These are phyloP conservation scores for Ambrosia hybrid DNA, from an alignment of 140 eudicot genomes.

Conservation along the genomic window DNA sequence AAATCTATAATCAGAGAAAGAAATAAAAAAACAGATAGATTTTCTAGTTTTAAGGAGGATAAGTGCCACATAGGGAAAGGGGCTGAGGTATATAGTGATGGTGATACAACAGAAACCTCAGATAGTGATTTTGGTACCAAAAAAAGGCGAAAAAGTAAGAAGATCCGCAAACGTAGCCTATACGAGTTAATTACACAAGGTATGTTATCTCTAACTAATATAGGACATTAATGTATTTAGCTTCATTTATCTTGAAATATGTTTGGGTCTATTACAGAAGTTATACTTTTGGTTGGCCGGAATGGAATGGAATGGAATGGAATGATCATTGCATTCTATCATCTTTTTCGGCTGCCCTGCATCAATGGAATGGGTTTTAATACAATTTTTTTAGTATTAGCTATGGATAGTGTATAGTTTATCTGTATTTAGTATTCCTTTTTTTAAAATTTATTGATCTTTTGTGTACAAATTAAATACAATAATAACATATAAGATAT, in stretches of 20 bases:
- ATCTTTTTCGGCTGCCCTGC: too few species aligned
- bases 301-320: background rate
- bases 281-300: slow-evolving; percentile 13
- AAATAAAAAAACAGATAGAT: slow-evolving; percentile 15
- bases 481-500: background rate
- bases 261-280: background rate
- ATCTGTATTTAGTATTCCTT: background rate
- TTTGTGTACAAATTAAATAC: background rate
- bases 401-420: background rate
- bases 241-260: slow-evolving; percentile 9
- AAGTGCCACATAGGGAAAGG: slow-evolving; percentile 18
- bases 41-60: slow-evolving; percentile 23
- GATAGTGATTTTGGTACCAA: slow-evolving; percentile 24
- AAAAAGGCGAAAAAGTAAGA: slow-evolving; percentile 42
- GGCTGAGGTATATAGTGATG: slow-evolving; percentile 26
- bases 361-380: background rate
- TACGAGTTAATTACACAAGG: slow-evolving; percentile 56
- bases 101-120: slow-evolving; percentile 27
- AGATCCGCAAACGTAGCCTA: slow-evolving; percentile 56
- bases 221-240: slow-evolving; percentile 6
- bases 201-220: slow-evolving; percentile 25
- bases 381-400: background rate
- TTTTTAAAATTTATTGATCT: background rate
- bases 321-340: too few species aligned
- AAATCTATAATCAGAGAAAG: slow-evolving; percentile 31